A percentile compares a stretch with the other conserved stretches of the same genome.
phyloP scores from a whole-genome alignment of 2,329 filamentous ascomycete species.

The Sporothrix pallida region DNA sequence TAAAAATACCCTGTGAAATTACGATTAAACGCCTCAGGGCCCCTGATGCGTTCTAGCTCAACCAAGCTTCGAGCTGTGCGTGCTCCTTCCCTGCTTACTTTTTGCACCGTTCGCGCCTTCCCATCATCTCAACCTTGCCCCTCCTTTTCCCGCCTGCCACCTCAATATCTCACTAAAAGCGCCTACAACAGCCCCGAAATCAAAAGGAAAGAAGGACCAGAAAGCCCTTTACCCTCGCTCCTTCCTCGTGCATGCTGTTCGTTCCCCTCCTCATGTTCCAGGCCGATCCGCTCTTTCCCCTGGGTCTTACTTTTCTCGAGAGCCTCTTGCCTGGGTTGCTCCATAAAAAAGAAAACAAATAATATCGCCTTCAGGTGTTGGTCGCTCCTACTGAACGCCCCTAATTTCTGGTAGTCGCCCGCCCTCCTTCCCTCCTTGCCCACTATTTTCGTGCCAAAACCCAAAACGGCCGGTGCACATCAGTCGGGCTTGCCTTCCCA shows the following conservation, averaged over 20 bases:
- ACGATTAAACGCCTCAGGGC: neutral
- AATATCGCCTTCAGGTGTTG: no score
- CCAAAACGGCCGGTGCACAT: neutral
- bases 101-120: neutral
- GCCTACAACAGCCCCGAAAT: neutral
- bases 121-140: constrained; percentile 20
- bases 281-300: constrained; percentile 17
- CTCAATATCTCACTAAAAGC: neutral
- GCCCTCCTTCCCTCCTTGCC: constrained; percentile 1
- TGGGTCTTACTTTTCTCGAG: neutral
- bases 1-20: constrained; percentile 22
- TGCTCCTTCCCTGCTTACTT: neutral
- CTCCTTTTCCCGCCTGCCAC: constrained; percentile 32
- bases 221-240: neutral
- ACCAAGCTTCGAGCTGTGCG: neutral
- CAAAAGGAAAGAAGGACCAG: no score
- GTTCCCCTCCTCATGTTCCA: constrained; percentile 17
- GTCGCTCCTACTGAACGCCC: constrained; percentile 8
- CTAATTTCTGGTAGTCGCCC: neutral
- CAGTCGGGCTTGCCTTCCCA: constrained; percentile 15
- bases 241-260: constrained; percentile 26
- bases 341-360: constrained; percentile 11
- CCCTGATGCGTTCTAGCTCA: neutral
- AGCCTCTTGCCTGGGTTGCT: neutral
- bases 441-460: neutral